Conservation (phyloP, 805 yeast genomes). For the Starmerella floris region DNA sequence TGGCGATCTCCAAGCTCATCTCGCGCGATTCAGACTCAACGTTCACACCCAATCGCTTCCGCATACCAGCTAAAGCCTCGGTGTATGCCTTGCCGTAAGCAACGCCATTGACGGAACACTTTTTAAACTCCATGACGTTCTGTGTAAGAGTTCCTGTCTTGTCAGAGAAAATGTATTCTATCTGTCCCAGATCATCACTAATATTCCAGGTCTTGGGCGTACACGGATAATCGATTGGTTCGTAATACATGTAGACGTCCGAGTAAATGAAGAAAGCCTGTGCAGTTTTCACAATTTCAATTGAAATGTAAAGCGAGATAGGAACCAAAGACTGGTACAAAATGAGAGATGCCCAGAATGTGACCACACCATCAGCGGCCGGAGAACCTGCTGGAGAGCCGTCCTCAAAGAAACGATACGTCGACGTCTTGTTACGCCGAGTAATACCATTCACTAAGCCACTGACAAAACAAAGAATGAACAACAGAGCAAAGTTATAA, state of each 20-base stretch:
- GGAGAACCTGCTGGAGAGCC: slow-evolving; percentile 43
- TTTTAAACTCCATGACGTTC: slow-evolving; percentile 72
- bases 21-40: slow-evolving; percentile 38
- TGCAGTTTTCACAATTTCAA: slow-evolving; percentile 65
- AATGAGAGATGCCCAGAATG: slow-evolving; percentile 63
- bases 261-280: slow-evolving; percentile 69
- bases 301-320: slow-evolving; percentile 63
- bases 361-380: slow-evolving; percentile 51
- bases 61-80: slow-evolving; percentile 62
- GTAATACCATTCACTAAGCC: slow-evolving; percentile 59
- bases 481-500: slow-evolving; percentile 50
- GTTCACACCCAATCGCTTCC: slow-evolving; percentile 54
- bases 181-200: slow-evolving; percentile 74
- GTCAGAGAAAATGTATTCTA: slow-evolving; percentile 70
- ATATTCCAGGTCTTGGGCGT: slow-evolving; percentile 76
- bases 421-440: slow-evolving; percentile 35
- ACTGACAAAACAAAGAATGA: slow-evolving; percentile 53
- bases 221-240: slow-evolving; percentile 59
- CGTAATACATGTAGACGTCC: slow-evolving; percentile 59
- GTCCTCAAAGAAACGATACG: slow-evolving; percentile 45
- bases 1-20: slow-evolving; percentile 35
- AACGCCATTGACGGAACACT: slow-evolving; percentile 57
- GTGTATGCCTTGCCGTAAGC: slow-evolving; percentile 68
- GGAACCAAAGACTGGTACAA: slow-evolving; percentile 70
- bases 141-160: slow-evolving; percentile 78